Conservation (phyloP, 192 early-diverging fungal species). For the Mortierella antarctica region DNA sequence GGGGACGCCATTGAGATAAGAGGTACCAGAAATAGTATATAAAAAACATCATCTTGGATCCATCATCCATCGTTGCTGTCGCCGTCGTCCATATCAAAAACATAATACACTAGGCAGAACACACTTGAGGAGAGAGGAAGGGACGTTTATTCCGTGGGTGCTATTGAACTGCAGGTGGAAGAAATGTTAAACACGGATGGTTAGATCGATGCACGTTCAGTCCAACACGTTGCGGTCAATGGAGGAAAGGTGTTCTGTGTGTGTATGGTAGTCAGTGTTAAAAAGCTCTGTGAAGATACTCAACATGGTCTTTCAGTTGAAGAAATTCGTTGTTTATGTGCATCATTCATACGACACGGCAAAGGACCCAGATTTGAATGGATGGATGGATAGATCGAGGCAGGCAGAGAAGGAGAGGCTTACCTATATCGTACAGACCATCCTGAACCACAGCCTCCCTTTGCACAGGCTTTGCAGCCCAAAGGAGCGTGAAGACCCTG, state of each 20-base stretch:
- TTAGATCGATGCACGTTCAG: background rate
- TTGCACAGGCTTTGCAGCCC: too few species aligned
- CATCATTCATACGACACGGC: conserved; percentile 42
- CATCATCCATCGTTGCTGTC: background rate
- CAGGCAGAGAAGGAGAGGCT: background rate
- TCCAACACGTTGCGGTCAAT: background rate
- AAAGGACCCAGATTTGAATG: too few species aligned
- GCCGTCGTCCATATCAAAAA: conserved; percentile 2
- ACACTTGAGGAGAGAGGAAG: background rate
- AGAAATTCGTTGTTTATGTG: conserved; percentile 57
- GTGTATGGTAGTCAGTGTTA: conserved; percentile 50
- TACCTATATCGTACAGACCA: too few species aligned
- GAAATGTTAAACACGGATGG: background rate
- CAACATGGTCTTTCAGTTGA: conserved; percentile 57
- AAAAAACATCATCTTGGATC: conserved; percentile 48
- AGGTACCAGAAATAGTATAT: conserved; percentile 53
- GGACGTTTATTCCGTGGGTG: background rate
- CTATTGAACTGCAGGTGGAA: background rate
- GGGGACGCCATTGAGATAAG: conserved; percentile 51
- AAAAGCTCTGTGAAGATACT: conserved; percentile 56
- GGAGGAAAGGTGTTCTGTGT: background rate
- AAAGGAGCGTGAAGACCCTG: too few species aligned
- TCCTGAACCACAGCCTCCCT: too few species aligned
- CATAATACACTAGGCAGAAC: background rate
- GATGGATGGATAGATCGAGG: background rate